Percentiles rank a stretch among this genome's conserved stretches.
These are phyloP conservation scores for Candida piceae DNA, from an alignment of 805 yeast species.

Conservation along the genomic window DNA sequence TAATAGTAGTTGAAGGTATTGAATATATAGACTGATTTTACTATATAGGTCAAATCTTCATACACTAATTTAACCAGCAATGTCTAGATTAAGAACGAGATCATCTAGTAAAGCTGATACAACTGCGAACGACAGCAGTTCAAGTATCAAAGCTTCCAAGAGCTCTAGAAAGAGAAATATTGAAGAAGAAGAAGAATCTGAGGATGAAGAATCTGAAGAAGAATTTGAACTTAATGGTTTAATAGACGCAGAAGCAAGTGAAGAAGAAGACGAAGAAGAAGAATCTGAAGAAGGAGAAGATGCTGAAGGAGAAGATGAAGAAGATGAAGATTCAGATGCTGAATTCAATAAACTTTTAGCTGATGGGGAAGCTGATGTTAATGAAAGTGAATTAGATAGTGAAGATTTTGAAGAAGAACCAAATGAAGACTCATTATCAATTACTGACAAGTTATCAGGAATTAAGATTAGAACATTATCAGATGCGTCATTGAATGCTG, in stretches of 20 bases:
- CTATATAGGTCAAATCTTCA: neutral
- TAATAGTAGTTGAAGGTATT: too few species aligned
- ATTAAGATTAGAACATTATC: slow-evolving; percentile 48
- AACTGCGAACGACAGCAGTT: too few species aligned
- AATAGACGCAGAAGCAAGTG: slow-evolving; percentile 39
- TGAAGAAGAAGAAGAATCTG: slow-evolving; percentile 18
- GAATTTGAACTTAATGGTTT: slow-evolving; percentile 30
- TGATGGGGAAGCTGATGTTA: slow-evolving; percentile 30
- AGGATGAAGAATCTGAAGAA: slow-evolving; percentile 16
- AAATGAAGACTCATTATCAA: slow-evolving; percentile 42
- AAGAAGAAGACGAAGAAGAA: slow-evolving; percentile 24
- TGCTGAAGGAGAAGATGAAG: slow-evolving; percentile 19
- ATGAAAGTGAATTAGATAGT: slow-evolving; percentile 27
- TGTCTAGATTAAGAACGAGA: too few species aligned
- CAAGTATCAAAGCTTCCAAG: too few species aligned
- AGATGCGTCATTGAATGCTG: slow-evolving; percentile 30
- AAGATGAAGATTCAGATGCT: slow-evolving; percentile 50
- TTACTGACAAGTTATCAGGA: slow-evolving; percentile 52
- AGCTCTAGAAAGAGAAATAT: slow-evolving; percentile 5
- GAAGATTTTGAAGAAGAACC: slow-evolving; percentile 50
- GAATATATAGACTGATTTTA: too few species aligned
- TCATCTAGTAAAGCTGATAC: too few species aligned
- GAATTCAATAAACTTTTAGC: slow-evolving; percentile 61
- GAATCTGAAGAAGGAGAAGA: slow-evolving; percentile 21
- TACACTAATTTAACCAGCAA: too few species aligned